Percentiles rank a stretch among this genome's conserved stretches.
phyloP scores from a whole-genome alignment of 1,284 basidiomycete genomes.

The Hypsizygus ulmarius region DNA sequence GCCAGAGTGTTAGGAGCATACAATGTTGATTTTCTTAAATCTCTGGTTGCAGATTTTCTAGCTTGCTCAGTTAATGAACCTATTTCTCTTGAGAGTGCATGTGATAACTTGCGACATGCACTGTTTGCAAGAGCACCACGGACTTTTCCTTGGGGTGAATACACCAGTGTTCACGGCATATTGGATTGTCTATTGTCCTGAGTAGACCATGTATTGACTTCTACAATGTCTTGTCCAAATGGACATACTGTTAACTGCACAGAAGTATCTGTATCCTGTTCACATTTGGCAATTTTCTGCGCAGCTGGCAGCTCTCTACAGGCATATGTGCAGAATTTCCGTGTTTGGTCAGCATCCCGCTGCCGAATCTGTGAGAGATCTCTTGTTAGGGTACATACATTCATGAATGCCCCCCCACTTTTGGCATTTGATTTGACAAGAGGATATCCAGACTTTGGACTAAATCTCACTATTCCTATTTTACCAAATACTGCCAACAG shows the following conservation, averaged over 20 bases:
- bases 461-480: neutral
- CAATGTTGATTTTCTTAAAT: neutral
- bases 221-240: neutral
- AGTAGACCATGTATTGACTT: neutral
- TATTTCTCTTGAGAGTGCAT: constrained; percentile 1
- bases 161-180: constrained; percentile 6
- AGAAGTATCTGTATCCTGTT: neutral
- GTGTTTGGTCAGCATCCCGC: neutral
- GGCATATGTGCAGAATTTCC: neutral
- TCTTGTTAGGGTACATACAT: neutral
- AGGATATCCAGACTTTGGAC: neutral
- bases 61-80: neutral
- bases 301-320: neutral
- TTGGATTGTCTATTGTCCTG: constrained; percentile 2
- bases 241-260: neutral
- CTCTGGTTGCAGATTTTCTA: neutral
- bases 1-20: neutral
- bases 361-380: constrained; percentile 1
- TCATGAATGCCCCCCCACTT: constrained; percentile 5
- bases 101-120: neutral
- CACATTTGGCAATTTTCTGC: neutral
- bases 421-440: constrained; percentile 10
- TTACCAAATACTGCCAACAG: neutral
- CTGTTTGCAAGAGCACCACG: neutral
- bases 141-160: constrained; percentile 1